Conservation (phyloP, 805 yeast species). For the Tetrapisispora arboricola region DNA sequence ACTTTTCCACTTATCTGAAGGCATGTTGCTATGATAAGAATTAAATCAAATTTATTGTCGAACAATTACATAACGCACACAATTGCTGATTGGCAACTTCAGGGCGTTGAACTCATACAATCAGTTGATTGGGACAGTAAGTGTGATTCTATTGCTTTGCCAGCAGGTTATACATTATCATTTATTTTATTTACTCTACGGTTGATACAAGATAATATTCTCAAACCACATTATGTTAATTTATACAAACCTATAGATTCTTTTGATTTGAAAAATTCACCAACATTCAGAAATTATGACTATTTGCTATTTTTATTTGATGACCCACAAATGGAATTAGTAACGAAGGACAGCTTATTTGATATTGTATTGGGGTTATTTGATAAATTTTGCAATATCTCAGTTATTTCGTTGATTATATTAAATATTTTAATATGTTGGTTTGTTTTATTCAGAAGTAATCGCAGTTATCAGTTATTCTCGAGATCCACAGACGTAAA, state of each 20-base stretch:
- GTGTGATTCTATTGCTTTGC: slow-evolving; percentile 17
- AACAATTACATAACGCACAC: neutral
- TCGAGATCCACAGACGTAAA: slow-evolving; percentile 8
- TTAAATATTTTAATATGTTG: slow-evolving; percentile 11
- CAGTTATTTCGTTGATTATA: slow-evolving; percentile 6
- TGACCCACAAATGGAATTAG: neutral
- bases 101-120: slow-evolving; percentile 16
- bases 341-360: slow-evolving; percentile 5
- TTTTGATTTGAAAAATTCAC: slow-evolving; percentile 25
- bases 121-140: slow-evolving; percentile 26
- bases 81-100: slow-evolving; percentile 14
- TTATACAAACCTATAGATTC: slow-evolving; percentile 12
- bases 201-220: slow-evolving; percentile 23
- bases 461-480: slow-evolving; percentile 18
- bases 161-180: slow-evolving; percentile 18
- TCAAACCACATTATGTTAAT: slow-evolving; percentile 19
- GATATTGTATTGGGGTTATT: slow-evolving; percentile 9
- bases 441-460: slow-evolving; percentile 14
- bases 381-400: slow-evolving; percentile 7
- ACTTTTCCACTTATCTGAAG: too few species aligned
- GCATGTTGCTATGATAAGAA: neutral
- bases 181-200: slow-evolving; percentile 14
- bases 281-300: slow-evolving; percentile 11
- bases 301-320: neutral
- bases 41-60: neutral